A percentile compares a stretch with the other conserved stretches of the same genome.
These are phyloP conservation scores for Cryphonectria parasitica DNA, from an alignment of 2,329 filamentous ascomycete species.

Conservation along the genomic window DNA sequence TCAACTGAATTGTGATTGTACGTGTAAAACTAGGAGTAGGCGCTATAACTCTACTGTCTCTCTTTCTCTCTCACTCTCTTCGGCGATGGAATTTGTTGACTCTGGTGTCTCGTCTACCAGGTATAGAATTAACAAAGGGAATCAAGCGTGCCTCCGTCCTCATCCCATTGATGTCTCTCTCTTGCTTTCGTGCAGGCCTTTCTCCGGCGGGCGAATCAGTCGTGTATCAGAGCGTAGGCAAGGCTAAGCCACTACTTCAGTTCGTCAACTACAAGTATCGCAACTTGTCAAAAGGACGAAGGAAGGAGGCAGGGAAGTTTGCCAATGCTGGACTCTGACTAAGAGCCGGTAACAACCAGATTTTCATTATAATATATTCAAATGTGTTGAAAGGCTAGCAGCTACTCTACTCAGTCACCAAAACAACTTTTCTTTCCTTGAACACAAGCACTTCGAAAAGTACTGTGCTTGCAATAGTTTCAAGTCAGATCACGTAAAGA, in stretches of 20 bases:
- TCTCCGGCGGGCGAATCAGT: too few relatives aligned
- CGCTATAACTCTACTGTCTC: not conserved
- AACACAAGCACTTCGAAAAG: not conserved
- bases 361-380: too few relatives aligned
- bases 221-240: too few relatives aligned
- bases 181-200: not conserved
- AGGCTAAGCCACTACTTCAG: too few relatives aligned
- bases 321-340: too few relatives aligned
- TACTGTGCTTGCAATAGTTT: not conserved
- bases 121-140: not conserved
- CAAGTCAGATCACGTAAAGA: not conserved
- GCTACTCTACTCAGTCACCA: not conserved
- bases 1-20: not conserved
- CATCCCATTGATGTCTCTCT: not conserved
- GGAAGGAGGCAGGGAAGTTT: too few relatives aligned
- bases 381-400: too few relatives aligned
- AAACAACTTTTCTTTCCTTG: not conserved
- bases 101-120: not conserved
- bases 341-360: too few relatives aligned
- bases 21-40: not conserved
- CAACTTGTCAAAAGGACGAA: too few relatives aligned
- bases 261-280: too few relatives aligned
- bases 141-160: not conserved
- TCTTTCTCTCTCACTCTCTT: not conserved
- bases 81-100: not conserved